phyloP scores from a whole-genome alignment of 2,329 filamentous ascomycete genomes.

The Helotiales sp. region DNA sequence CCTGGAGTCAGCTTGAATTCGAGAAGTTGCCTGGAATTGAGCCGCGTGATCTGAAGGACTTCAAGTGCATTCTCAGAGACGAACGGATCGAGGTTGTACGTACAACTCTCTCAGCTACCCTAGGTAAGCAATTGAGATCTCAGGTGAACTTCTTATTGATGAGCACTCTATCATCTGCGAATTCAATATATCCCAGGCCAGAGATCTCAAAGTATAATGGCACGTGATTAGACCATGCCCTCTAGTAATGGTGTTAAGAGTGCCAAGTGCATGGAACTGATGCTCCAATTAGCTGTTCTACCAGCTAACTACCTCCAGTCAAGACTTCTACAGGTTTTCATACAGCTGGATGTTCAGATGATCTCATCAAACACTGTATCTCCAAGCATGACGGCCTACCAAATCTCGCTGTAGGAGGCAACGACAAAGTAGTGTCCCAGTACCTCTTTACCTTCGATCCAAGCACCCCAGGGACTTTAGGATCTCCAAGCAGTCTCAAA shows the following conservation, averaged over 20 bases:
- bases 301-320: conserved; percentile 13
- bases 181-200: not conserved
- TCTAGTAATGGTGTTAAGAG: not conserved
- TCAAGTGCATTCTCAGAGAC: conserved; percentile 44
- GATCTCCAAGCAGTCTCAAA: too few species aligned
- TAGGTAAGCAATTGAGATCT: conserved; percentile 40
- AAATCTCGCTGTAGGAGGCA: conserved; percentile 38
- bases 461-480: too few species aligned
- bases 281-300: not conserved
- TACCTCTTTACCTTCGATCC: not conserved
- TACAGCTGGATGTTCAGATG: conserved; percentile 34
- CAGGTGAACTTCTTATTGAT: too few species aligned
- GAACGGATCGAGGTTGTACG: conserved; percentile 38
- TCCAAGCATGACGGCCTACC: conserved; percentile 26
- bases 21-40: conserved; percentile 32
- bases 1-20: conserved; percentile 55
- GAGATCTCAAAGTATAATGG: not conserved
- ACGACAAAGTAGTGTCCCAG: conserved; percentile 26
- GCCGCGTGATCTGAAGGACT: conserved; percentile 46
- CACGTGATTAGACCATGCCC: not conserved
- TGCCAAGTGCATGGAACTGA: not conserved
- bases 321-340: conserved; percentile 25
- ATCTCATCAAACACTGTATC: conserved; percentile 21
- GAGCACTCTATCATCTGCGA: too few species aligned
- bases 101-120: conserved; percentile 45